Evolutionary conservation across 1,139 yeast species (phyloP).

Genomic region (Magnusiomyces fungicola): DNA sequence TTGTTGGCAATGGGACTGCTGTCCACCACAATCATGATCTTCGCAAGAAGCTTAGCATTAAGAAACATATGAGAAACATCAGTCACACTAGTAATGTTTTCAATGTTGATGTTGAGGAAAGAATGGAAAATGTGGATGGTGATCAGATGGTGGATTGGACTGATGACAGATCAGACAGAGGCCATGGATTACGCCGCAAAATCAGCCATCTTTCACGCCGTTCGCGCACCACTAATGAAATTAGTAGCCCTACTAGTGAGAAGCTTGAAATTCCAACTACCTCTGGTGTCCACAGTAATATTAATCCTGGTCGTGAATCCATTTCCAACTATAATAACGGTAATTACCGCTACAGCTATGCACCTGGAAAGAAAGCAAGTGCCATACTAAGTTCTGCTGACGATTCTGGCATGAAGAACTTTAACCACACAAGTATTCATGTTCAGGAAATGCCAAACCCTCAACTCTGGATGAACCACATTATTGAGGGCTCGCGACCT

Average conservation of each 20-base stretch:
- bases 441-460: neutral
- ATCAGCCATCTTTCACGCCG: neutral
- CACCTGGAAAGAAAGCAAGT: neutral
- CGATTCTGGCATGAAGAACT: neutral
- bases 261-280: neutral
- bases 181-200: slow-evolving; percentile 1
- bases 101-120: slow-evolving; percentile 6
- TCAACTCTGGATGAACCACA: slow-evolving; percentile 12
- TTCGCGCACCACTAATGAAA: neutral
- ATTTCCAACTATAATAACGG: neutral
- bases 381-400: neutral
- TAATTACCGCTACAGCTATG: neutral
- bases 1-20: neutral
- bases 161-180: slow-evolving; percentile 6
- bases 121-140: slow-evolving; percentile 15
- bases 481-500: slow-evolving; percentile 23
- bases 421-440: neutral
- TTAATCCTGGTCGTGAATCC: neutral
- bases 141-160: slow-evolving; percentile 15
- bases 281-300: neutral
- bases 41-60: slow-evolving; percentile 5
- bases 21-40: neutral
- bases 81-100: slow-evolving; percentile 13
- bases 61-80: slow-evolving; percentile 11
- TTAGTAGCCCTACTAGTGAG: neutral